Conservation (phyloP, 495 filamentous ascomycete species). For the Penicillium robsamsonii region DNA sequence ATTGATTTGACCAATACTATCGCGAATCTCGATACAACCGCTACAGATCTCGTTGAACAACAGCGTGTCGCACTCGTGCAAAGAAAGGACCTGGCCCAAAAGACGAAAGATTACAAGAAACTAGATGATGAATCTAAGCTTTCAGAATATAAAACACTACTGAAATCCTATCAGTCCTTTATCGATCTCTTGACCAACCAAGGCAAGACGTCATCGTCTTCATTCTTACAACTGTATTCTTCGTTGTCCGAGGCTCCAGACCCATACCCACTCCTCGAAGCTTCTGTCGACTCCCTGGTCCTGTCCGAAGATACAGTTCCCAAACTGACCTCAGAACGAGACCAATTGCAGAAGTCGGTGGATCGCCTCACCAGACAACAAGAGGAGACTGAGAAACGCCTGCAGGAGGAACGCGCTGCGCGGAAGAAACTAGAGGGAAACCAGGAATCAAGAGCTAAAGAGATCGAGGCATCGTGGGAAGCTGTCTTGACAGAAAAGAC, state of each 20-base stretch:
- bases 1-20: slow-evolving; percentile 86
- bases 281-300: slow-evolving; percentile 89
- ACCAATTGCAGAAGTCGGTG: slow-evolving; percentile 77
- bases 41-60: slow-evolving; percentile 86
- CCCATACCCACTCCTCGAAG: slow-evolving; percentile 93
- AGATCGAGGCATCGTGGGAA: slow-evolving; percentile 86
- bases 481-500: slow-evolving; percentile 92
- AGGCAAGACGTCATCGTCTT: slow-evolving; percentile 84
- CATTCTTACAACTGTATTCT: slow-evolving; percentile 90
- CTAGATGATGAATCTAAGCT: slow-evolving; percentile 89
- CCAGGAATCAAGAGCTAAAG: slow-evolving; percentile 74
- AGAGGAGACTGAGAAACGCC: slow-evolving; percentile 74
- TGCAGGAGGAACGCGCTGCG: slow-evolving; percentile 70
- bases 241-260: slow-evolving; percentile 93
- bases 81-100: slow-evolving; percentile 94
- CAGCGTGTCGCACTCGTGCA: slow-evolving; percentile 91
- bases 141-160: slow-evolving; percentile 77
- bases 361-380: slow-evolving; percentile 84
- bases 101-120: slow-evolving; percentile 97
- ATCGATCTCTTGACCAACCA: slow-evolving; percentile 95
- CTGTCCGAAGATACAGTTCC: slow-evolving; percentile 87
- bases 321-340: slow-evolving; percentile 80
- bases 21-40: slow-evolving; percentile 83
- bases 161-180: slow-evolving; percentile 97
- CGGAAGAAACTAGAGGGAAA: slow-evolving; percentile 72